Percentiles rank a stretch among this genome's conserved stretches.
Conservation (phyloP, 2,329 filamentous ascomycete genomes). For the Colletotrichum coccodes region DNA sequence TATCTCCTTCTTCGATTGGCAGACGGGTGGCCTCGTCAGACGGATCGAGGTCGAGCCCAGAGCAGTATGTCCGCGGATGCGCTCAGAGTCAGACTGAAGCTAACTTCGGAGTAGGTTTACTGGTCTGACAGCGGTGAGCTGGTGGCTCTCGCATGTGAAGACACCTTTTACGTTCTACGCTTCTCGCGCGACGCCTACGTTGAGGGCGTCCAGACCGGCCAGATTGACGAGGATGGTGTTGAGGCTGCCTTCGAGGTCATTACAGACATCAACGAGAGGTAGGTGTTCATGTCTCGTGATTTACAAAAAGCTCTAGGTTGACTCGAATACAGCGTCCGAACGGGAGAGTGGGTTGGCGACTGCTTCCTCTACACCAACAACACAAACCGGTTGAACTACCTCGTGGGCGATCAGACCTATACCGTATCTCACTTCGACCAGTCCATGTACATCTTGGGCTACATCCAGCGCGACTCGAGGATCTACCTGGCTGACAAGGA, state of each 20-base stretch:
- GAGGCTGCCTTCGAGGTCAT: constrained; percentile 97
- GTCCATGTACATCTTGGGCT: constrained; percentile 93
- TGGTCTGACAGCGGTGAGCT: constrained; percentile 98
- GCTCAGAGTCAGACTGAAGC: not conserved
- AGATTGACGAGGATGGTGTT: constrained; percentile 90
- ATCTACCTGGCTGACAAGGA: constrained; percentile 98
- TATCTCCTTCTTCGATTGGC: constrained; percentile 97
- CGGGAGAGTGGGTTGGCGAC: constrained; percentile 97
- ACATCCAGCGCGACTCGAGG: constrained; percentile 93
- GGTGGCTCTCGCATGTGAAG: constrained; percentile 91
- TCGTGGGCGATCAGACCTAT: constrained; percentile 97
- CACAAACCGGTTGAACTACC: constrained; percentile 96
- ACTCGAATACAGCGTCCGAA: constrained; percentile 74
- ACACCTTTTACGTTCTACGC: constrained; percentile 92
- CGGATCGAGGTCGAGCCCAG: constrained; percentile 85
- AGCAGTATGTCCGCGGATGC: constrained; percentile 43
- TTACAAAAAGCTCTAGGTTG: constrained; percentile 27
- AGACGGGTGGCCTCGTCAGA: constrained; percentile 86
- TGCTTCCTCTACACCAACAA: constrained; percentile 99
- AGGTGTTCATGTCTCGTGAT: constrained; percentile 39
- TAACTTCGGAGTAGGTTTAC: constrained; percentile 73
- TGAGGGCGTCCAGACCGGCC: constrained; percentile 82
- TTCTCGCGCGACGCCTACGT: constrained; percentile 92
- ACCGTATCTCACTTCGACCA: constrained; percentile 97
- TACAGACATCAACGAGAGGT: constrained; percentile 93